Evolutionary conservation across 106 monocot species (phyloP), one percentile per base, ranked within the genome.

Genomic region (Allium sativum): DNA sequence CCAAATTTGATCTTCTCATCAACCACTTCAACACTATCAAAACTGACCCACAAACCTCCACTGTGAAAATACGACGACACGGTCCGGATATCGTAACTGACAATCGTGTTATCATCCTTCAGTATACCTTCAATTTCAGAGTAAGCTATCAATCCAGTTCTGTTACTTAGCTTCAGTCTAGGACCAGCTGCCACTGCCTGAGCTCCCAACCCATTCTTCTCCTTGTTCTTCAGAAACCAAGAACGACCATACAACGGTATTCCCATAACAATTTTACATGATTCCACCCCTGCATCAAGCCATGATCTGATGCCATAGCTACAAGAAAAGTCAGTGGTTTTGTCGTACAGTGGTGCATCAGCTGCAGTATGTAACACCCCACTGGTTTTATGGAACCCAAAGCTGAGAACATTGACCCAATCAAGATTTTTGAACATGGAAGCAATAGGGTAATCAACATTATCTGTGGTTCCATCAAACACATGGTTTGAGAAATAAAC

Each of bases 191-290:
- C 92, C 10, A 87, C 92, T 2, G 74, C 79, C 63, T 71, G 70
- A 4, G 74, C 70, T 7, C 87, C 87, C 7, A 77, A 22, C 53
- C 65, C 73, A 52, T 78, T 81, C 73, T 92, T 92, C 42, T 44
- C 59, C 59, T 92, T 92, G 76, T 92, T 87, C 73, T 76, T 92
- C 18, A 92, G 80, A 65, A 78, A 77, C 86, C 92, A 92, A 40
- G 92, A 79, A 72, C 77, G 79, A 20, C 92, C 92, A 53, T 65
- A 87, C 20, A 92, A 58, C 19, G 92, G 92, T 12, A 87, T 69
- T 10, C 92, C 92, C 78, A 92, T 77, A 47, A 82, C 78, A 10
- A 92, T 50, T 70, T 87, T 84, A 64, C 79, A 72, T 4, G 84
- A 69, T 53, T 87, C 69, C 31, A 87, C 21, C 8, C 87, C 87